A percentile compares a stretch with the other conserved stretches of the same genome.
phyloP scores from a whole-genome alignment of 805 yeast genomes.

The Blastobotrys robertii region DNA sequence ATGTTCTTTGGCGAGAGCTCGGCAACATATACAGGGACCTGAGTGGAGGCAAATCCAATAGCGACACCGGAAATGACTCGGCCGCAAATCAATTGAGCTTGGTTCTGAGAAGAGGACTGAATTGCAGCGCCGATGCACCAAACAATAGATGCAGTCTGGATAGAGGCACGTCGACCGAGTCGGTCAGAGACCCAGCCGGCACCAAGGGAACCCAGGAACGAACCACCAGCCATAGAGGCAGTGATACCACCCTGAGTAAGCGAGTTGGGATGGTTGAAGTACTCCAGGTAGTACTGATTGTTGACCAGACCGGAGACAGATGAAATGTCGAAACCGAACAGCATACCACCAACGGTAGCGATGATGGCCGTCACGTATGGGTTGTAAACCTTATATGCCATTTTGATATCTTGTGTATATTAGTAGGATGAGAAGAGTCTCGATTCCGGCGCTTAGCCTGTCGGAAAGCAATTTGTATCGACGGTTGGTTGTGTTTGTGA shows the following conservation, averaged over 20 bases:
- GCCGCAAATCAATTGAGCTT: slow-evolving; percentile 41
- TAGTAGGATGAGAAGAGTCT: too few species aligned
- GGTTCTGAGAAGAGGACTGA: slow-evolving; percentile 37
- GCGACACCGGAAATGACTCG: slow-evolving; percentile 55
- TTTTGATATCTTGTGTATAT: slow-evolving; percentile 28
- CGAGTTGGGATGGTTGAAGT: slow-evolving; percentile 46
- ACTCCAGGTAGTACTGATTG: slow-evolving; percentile 37
- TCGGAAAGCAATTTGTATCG: too few species aligned
- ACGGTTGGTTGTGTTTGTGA: too few species aligned
- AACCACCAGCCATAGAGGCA: slow-evolving; percentile 69
- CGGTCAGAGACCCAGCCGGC: slow-evolving; percentile 43
- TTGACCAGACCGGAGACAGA: slow-evolving; percentile 62
- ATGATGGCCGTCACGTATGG: slow-evolving; percentile 46
- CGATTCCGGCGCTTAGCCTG: too few species aligned
- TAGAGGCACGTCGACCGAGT: slow-evolving; percentile 47
- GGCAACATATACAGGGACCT: slow-evolving; percentile 56
- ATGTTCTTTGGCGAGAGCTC: slow-evolving; percentile 53
- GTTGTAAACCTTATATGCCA: slow-evolving; percentile 34
- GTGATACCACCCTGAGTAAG: slow-evolving; percentile 62
- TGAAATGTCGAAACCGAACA: slow-evolving; percentile 72
- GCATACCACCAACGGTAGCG: slow-evolving; percentile 57
- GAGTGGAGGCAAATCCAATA: slow-evolving; percentile 56
- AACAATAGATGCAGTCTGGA: slow-evolving; percentile 42
- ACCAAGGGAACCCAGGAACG: slow-evolving; percentile 54
- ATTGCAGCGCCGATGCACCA: slow-evolving; percentile 57